phyloP scores from a whole-genome alignment of 768 basidiomycete species.

The Xerocomus spinulosus region DNA sequence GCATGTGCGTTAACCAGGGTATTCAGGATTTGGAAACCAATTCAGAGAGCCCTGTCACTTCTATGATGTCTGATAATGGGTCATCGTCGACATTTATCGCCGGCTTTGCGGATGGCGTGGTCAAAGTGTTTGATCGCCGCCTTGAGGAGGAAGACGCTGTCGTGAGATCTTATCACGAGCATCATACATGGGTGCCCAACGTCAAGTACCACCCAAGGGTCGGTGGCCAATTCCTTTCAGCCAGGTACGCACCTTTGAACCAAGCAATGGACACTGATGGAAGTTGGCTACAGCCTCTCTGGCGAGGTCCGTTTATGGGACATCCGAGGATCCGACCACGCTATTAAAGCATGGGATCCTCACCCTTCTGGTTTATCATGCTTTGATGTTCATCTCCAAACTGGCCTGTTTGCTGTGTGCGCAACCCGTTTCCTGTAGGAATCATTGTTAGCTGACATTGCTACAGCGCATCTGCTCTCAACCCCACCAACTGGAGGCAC shows the following conservation, averaged over 20 bases:
- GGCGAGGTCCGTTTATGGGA: constrained; percentile 94
- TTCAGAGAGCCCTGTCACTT: constrained; percentile 85
- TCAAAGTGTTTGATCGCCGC: constrained; percentile 91
- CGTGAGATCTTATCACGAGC: constrained; percentile 66
- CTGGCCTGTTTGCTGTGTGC: constrained; percentile 83
- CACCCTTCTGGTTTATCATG: constrained; percentile 72
- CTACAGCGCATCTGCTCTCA: constrained; percentile 55
- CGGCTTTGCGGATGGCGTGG: constrained; percentile 87
- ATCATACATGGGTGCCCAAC: constrained; percentile 90
- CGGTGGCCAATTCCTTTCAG: constrained; percentile 72
- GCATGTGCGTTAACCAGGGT: background rate
- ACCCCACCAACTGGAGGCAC: constrained; percentile 55
- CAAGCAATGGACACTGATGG: background rate
- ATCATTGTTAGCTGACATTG: constrained; percentile 4
- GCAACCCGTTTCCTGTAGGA: constrained; percentile 25
- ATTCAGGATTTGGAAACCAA: constrained; percentile 83
- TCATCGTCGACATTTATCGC: constrained; percentile 79
- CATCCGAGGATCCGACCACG: constrained; percentile 56
- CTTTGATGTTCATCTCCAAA: constrained; percentile 81
- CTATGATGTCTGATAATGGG: constrained; percentile 73
- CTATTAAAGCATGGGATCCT: constrained; percentile 59
- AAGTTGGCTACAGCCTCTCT: constrained; percentile 55
- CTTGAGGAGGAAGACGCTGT: constrained; percentile 78
- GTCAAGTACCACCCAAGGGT: constrained; percentile 77
- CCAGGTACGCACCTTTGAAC: constrained; percentile 52